Base-by-base conservation (phyloP, 352 stramenopile species). In the Phytopythium montanum region DNA sequence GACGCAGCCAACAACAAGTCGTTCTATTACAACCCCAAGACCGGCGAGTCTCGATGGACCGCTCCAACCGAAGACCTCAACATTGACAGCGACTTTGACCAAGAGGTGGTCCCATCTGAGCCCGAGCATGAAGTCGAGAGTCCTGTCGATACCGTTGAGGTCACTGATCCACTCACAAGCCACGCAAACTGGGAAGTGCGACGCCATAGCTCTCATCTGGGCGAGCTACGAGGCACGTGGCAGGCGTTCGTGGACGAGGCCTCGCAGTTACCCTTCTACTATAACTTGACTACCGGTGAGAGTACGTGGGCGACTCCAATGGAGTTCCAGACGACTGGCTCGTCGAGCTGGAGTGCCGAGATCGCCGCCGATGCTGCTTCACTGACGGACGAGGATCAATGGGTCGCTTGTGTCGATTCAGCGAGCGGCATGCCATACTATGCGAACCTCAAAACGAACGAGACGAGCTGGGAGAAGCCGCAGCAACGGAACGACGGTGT, bases 191-290 rank as follows among this genome's bases (percentile, higher is more conserved):
- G 68, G 64, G 41, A 31, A 34, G 65, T 48, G 23, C 69, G 61
- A 5, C 66, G 67, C 4, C 64, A 66, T 5, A 29, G 44, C n/a
- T 82, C 66, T 25, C 38, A 66, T 13, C 39, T 54, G 2, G 59
- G 59, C 25, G 66, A 75, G 33, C 65, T 58, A 41, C 54, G 62
- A 5, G 64, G 66, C 39, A 67, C 63, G 26, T 92, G 85, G 85
- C 70, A 85, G 44, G 72, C 71, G 46, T 82, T 85, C 48, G 64
- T 88, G 46, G 82, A 94, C 53, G 57, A 77, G 9, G 66, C 65
- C 14, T 85, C 62, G n/a, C 69, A 76, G 8, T 69, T 79, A 29
- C 65, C 66, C 42, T 94, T 85, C 58, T 92, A 92, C 66, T 89
- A 87, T 68, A 92, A 92, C 64, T 52, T 62, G 5, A 19, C 50